Conservation (phyloP, 2,329 filamentous ascomycete species). For the Colletotrichum tabaci region DNA sequence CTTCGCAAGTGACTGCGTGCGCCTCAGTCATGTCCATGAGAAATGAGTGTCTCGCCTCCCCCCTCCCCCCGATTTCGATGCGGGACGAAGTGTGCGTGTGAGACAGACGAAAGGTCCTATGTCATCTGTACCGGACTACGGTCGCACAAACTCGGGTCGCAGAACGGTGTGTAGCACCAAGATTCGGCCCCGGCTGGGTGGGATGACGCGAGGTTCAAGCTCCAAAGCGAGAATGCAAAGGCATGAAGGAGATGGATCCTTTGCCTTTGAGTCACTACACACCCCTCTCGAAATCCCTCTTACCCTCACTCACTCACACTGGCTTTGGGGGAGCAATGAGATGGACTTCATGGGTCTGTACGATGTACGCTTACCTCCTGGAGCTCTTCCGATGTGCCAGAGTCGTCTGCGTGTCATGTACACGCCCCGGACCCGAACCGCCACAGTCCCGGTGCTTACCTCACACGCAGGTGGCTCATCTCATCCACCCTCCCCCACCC, state of each 20-base stretch:
- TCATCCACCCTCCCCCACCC: slow-evolving; percentile 9
- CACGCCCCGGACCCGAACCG: slow-evolving; percentile 6
- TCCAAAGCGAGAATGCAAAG: background rate
- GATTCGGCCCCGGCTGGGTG: slow-evolving; percentile 19
- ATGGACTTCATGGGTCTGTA: background rate
- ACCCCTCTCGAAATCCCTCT: no score
- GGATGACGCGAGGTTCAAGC: background rate
- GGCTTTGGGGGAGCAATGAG: background rate
- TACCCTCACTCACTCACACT: background rate
- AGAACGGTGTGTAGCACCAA: slow-evolving; percentile 15
- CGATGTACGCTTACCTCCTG: background rate
- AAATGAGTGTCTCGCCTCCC: background rate
- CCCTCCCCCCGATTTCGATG: background rate
- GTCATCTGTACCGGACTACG: background rate
- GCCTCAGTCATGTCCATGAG: slow-evolving; percentile 10
- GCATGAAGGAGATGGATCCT: background rate
- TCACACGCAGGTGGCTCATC: slow-evolving; percentile 1
- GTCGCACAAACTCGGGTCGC: slow-evolving; percentile 19
- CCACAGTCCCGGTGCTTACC: slow-evolving; percentile 26
- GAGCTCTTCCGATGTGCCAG: background rate
- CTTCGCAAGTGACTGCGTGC: slow-evolving; percentile 24
- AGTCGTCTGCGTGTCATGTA: background rate
- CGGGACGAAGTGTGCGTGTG: background rate
- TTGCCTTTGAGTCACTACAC: slow-evolving; percentile 10
- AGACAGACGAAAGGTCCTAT: slow-evolving; percentile 12